Conservation (phyloP, 2,329 filamentous ascomycete genomes). For the Gnomoniopsis smithogilvyi region DNA sequence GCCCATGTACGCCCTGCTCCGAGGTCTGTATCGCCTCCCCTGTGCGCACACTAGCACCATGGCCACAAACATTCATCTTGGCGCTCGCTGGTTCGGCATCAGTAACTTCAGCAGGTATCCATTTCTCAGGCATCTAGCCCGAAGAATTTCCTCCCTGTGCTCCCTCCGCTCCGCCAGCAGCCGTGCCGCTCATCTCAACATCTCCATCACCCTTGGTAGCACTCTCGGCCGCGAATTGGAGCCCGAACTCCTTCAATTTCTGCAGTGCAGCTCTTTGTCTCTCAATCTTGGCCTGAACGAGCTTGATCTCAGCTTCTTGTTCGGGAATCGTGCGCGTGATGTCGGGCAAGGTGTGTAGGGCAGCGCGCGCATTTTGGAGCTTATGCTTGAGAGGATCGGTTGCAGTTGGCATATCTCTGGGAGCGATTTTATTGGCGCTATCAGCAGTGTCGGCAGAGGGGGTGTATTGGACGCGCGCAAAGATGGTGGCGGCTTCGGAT, state of each 20-base stretch:
- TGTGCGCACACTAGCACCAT: not conserved
- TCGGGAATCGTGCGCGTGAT: conserved; percentile 63
- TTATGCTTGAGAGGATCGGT: conserved; percentile 79
- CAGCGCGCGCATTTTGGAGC: conserved; percentile 71
- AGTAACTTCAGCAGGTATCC: conserved; percentile 1
- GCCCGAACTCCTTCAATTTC: conserved; percentile 49
- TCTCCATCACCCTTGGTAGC: conserved; percentile 23
- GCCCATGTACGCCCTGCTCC: not conserved
- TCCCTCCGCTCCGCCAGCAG: conserved; percentile 38
- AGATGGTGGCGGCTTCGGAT: conserved; percentile 74
- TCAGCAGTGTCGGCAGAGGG: conserved; percentile 31
- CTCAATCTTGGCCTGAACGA: conserved; percentile 61
- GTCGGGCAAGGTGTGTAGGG: conserved; percentile 66
- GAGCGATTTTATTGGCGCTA: conserved; percentile 32
- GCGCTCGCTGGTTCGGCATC: not conserved
- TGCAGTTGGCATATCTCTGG: conserved; percentile 76
- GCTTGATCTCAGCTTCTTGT: conserved; percentile 67
- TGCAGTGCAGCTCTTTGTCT: conserved; percentile 59
- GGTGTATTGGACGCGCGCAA: conserved; percentile 65
- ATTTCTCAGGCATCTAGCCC: conserved; percentile 9
- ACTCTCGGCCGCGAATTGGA: conserved; percentile 33
- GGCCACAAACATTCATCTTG: not conserved
- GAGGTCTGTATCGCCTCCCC: not conserved
- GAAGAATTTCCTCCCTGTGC: conserved; percentile 26
- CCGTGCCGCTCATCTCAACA: conserved; percentile 16